Conservation (phyloP, 176 grass and related monocot species). For the Carex myosuroides region DNA sequence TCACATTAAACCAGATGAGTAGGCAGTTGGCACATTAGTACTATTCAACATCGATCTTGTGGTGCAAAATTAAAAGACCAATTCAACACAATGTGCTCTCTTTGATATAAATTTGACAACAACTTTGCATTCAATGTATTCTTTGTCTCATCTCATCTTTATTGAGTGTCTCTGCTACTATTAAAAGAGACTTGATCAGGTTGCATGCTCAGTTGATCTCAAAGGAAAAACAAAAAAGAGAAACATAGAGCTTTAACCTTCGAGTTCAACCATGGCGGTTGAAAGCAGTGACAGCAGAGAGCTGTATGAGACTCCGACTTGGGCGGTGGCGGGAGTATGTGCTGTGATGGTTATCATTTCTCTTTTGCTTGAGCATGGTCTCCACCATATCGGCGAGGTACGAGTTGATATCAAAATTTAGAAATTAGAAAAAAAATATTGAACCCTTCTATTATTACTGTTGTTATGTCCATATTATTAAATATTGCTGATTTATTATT, state of each 20-base stretch:
- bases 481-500: no score
- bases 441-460: not conserved
- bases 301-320: slow-evolving; percentile 5
- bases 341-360: slow-evolving; percentile 24
- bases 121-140: not conserved
- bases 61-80: not conserved
- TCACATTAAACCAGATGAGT: not conserved
- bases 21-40: not conserved
- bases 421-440: not conserved
- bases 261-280: slow-evolving; percentile 9
- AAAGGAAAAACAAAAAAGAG: not conserved
- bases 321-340: slow-evolving; percentile 27
- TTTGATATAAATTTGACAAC: not conserved
- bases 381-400: slow-evolving; percentile 17
- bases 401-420: not conserved
- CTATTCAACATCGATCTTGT: not conserved
- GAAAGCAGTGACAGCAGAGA: not conserved
- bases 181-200: not conserved
- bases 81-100: not conserved
- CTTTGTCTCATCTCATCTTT: not conserved
- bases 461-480: not conserved
- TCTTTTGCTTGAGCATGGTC: slow-evolving; percentile 11
- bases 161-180: not conserved
- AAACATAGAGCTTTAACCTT: not conserved
- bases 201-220: not conserved